A percentile compares a stretch with the other conserved stretches of the same genome.
These are phyloP conservation scores for Russula vinacea DNA, from an alignment of 768 basidiomycete genomes.

Conservation along the genomic window DNA sequence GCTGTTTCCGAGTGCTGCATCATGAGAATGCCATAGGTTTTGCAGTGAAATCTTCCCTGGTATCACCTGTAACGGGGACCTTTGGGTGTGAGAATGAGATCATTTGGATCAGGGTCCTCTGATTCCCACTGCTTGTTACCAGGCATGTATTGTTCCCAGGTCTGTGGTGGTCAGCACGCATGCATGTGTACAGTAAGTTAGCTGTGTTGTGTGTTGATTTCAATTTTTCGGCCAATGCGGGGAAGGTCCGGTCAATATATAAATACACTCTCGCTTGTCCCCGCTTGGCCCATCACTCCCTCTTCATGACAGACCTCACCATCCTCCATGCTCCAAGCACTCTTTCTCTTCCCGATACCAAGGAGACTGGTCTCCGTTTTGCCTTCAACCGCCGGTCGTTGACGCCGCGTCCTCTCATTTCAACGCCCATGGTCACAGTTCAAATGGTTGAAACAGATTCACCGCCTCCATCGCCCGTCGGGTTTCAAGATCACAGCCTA, in stretches of 20 bases:
- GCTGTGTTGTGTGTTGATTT: neutral
- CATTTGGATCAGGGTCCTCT: neutral
- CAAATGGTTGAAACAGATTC: constrained; percentile 22
- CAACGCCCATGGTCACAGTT: constrained; percentile 20
- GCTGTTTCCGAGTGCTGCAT: neutral
- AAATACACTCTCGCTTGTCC: neutral
- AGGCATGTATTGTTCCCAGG: no score
- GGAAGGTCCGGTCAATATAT: neutral
- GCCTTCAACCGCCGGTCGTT: constrained; percentile 16
- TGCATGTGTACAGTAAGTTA: constrained; percentile 2
- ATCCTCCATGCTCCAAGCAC: constrained; percentile 16
- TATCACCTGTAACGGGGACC: no score
- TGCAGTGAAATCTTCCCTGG: no score
- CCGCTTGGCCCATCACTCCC: neutral
- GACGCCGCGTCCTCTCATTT: neutral
- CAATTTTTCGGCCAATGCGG: neutral
- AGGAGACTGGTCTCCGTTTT: constrained; percentile 17
- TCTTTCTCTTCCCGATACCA: constrained; percentile 16
- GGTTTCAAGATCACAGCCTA: neutral
- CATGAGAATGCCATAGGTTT: no score
- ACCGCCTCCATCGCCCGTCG: constrained; percentile 4
- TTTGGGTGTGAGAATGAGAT: constrained; percentile 10
- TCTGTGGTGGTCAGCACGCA: neutral
- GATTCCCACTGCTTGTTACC: no score
- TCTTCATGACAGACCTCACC: constrained; percentile 23